Conservation (phyloP, 345 rosid genomes). For the Turnera subulata region DNA sequence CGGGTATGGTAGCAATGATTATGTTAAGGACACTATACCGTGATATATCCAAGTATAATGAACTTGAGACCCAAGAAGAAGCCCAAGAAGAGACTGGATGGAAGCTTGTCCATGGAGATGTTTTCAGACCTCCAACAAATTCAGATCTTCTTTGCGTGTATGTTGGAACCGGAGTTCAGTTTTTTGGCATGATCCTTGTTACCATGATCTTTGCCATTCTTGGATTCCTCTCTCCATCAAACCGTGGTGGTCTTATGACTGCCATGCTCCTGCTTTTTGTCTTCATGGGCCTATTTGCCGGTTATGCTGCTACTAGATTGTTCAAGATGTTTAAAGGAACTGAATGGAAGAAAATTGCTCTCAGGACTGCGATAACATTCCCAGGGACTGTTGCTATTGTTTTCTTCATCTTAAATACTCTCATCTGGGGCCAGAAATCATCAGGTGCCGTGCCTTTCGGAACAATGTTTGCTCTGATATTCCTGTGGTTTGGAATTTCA, state of each 20-base stretch:
- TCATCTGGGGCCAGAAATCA: conserved; percentile 83
- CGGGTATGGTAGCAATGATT: conserved; percentile 86
- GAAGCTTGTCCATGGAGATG: conserved; percentile 82
- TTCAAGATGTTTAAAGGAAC: conserved; percentile 78
- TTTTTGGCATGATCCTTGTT: conserved; percentile 69
- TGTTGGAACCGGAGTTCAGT: conserved; percentile 77
- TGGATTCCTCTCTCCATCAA: conserved; percentile 77
- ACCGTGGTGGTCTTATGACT: conserved; percentile 84
- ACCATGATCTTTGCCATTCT: conserved; percentile 74
- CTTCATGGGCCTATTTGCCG: conserved; percentile 79
- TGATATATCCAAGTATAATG: conserved; percentile 74
- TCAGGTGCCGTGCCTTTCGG: conserved; percentile 88
- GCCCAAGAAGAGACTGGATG: conserved; percentile 90
- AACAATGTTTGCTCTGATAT: conserved; percentile 73
- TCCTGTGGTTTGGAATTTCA: conserved; percentile 80
- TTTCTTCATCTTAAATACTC: conserved; percentile 66
- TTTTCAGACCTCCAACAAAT: conserved; percentile 66
- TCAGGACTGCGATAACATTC: conserved; percentile 68
- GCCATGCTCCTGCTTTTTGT: conserved; percentile 83
- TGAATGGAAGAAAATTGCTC: conserved; percentile 70
- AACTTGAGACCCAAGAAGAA: conserved; percentile 80
- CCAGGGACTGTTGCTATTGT: conserved; percentile 60
- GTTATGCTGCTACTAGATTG: conserved; percentile 56
- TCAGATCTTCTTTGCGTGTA: conserved; percentile 64
- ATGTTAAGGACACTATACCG: conserved; percentile 80